These are phyloP conservation scores for Panicum virgatum DNA, from an alignment of 202 grass and related monocot genomes.

Conservation along the genomic window DNA sequence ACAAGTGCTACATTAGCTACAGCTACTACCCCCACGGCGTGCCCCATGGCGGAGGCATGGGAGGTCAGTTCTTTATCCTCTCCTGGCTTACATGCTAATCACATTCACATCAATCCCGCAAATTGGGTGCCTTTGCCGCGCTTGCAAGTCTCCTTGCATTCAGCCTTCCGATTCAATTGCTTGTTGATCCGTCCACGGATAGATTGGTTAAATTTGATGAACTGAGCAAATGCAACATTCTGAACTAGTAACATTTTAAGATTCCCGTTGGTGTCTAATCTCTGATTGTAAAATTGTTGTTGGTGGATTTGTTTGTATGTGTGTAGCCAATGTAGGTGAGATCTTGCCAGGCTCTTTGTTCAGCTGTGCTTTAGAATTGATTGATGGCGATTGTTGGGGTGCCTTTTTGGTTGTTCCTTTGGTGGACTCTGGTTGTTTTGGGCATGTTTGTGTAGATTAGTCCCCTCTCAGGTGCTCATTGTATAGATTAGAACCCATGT, in stretches of 20 bases:
- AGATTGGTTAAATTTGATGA: not conserved
- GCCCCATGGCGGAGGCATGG: constrained; percentile 54
- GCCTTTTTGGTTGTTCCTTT: constrained; percentile 32
- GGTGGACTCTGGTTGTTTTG: constrained; percentile 22
- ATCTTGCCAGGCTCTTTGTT: constrained; percentile 42
- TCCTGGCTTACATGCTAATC: not conserved
- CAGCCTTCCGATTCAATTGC: constrained; percentile 15
- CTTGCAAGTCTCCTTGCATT: not conserved
- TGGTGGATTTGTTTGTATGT: constrained; percentile 42
- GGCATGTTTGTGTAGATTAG: constrained; percentile 25
- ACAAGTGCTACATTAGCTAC: constrained; percentile 99
- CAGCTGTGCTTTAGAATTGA: constrained; percentile 35
- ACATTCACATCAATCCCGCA: too few relatives aligned
- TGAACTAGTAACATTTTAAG: not conserved
- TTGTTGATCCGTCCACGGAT: not conserved
- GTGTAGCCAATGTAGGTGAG: constrained; percentile 22
- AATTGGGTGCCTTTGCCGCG: not conserved
- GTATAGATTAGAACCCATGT: constrained; percentile 27
- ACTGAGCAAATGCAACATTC: not conserved
- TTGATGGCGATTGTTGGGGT: constrained; percentile 43
- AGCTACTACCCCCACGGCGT: constrained; percentile 85
- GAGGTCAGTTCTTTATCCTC: constrained; percentile 14
- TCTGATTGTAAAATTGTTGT: constrained; percentile 17
- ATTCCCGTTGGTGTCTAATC: constrained; percentile 14
- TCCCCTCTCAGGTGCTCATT: constrained; percentile 31